Evolutionary conservation across 208 protist species (phyloP).

Genomic region (Leishmania tarentolae): DNA sequence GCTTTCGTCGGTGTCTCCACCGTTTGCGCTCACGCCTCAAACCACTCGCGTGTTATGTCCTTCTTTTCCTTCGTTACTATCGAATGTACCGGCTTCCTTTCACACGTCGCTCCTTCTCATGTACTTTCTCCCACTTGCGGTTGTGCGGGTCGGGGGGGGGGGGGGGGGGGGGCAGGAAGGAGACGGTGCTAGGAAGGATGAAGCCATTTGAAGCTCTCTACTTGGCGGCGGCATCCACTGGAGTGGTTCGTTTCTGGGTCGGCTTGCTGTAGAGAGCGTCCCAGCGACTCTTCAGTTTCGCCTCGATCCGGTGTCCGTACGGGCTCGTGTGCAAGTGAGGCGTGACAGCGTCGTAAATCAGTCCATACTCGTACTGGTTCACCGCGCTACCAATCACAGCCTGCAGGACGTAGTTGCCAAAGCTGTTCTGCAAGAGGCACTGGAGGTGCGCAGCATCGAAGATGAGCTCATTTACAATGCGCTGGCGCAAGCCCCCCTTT

Average conservation of each 20-base stretch:
- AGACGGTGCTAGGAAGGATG: not conserved
- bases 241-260: not conserved
- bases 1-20: not conserved
- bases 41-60: not conserved
- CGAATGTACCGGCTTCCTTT: not conserved
- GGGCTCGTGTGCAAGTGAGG: slow-evolving; percentile 64
- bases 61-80: not conserved
- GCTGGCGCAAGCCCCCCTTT: slow-evolving; percentile 31
- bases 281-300: slow-evolving; percentile 45
- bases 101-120: not conserved
- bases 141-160: no score
- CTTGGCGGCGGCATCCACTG: not conserved
- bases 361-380: slow-evolving; percentile 50
- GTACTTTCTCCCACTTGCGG: not conserved
- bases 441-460: slow-evolving; percentile 55
- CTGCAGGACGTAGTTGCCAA: slow-evolving; percentile 90
- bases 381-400: slow-evolving; percentile 65
- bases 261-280: slow-evolving; percentile 21
- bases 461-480: slow-evolving; percentile 69
- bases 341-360: slow-evolving; percentile 44
- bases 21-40: not conserved
- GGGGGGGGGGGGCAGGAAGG: not conserved
- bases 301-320: slow-evolving; percentile 78
- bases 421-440: slow-evolving; percentile 75
- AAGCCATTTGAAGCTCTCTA: not conserved